phyloP scores from a whole-genome alignment of 2,329 filamentous ascomycete species.

The Neofusicoccum cordaticola region DNA sequence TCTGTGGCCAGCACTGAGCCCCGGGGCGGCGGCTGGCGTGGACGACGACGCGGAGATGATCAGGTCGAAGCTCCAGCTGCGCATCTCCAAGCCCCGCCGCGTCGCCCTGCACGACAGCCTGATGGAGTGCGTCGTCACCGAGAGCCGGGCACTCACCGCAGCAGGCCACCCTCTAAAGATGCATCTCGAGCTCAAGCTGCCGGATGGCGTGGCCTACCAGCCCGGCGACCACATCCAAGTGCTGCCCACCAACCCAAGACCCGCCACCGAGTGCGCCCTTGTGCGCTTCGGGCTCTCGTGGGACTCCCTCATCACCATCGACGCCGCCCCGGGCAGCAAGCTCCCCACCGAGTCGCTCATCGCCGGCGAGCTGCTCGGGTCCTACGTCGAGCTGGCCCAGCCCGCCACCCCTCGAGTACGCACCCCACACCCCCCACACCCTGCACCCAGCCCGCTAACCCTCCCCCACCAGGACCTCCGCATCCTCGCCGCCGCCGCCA shows the following conservation, averaged over 20 bases:
- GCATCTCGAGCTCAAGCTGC: conserved; percentile 30
- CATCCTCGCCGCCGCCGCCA: conserved; percentile 50
- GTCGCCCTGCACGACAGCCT: conserved; percentile 37
- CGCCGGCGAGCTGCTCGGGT: conserved; percentile 63
- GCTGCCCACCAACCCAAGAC: conserved; percentile 66
- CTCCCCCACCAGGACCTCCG: conserved; percentile 46
- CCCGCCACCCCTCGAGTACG: conserved; percentile 54
- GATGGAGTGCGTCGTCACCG: conserved; percentile 34
- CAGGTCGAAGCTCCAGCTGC: conserved; percentile 21
- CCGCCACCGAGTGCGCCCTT: conserved; percentile 62
- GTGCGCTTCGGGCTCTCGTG: conserved; percentile 65
- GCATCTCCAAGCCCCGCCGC: conserved; percentile 24
- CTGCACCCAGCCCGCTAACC: no score
- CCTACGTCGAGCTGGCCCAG: conserved; percentile 71
- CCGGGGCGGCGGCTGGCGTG: no score
- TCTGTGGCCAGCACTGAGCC: conserved; percentile 31
- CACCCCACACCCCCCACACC: no score
- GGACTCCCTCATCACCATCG: conserved; percentile 65
- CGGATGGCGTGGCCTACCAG: conserved; percentile 57
- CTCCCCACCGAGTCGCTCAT: conserved; percentile 62
- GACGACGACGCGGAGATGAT: conserved; percentile 27
- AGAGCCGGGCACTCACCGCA: conserved; percentile 29
- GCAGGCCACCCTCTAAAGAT: conserved; percentile 23
- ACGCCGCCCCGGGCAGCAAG: conserved; percentile 60
- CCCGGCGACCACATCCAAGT: conserved; percentile 76